Conservation (phyloP, 2,329 filamentous ascomycete species). For the Chrysosporium queenslandicum region DNA sequence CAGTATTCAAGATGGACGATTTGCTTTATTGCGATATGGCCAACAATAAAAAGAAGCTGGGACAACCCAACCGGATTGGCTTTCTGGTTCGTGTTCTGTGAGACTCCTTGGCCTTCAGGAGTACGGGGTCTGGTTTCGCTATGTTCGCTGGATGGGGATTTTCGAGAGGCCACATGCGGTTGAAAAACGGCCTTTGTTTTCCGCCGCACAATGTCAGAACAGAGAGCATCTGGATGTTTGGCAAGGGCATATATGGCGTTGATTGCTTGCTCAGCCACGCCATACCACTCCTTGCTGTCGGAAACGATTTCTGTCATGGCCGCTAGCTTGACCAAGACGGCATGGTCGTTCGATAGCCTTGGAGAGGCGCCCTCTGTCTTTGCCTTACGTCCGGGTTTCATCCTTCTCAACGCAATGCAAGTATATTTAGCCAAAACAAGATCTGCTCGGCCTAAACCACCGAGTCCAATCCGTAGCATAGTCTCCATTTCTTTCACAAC, state of each 20-base stretch:
- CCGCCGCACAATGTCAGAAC: constrained; percentile 77
- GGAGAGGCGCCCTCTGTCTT: constrained; percentile 58
- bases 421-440: constrained; percentile 88
- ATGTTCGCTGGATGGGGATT: constrained; percentile 20
- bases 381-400: constrained; percentile 75
- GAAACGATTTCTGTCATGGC: constrained; percentile 77
- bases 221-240: constrained; percentile 86
- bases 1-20: constrained; percentile 97
- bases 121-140: constrained; percentile 24
- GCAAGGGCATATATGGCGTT: constrained; percentile 89
- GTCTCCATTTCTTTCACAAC: constrained; percentile 91
- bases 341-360: constrained; percentile 83
- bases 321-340: constrained; percentile 68
- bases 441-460: constrained; percentile 67
- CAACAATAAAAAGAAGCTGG: constrained; percentile 87
- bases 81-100: constrained; percentile 47
- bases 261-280: constrained; percentile 90
- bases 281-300: constrained; percentile 88
- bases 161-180: constrained; percentile 30
- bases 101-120: constrained; percentile 11
- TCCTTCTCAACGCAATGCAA: constrained; percentile 81
- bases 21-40: constrained; percentile 95
- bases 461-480: constrained; percentile 83
- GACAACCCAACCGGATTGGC: constrained; percentile 64
- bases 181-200: constrained; percentile 76